Evolutionary conservation across 768 basidiomycete species (phyloP), one percentile per base, ranked within the genome.

Genomic region (Zangia roseola): DNA sequence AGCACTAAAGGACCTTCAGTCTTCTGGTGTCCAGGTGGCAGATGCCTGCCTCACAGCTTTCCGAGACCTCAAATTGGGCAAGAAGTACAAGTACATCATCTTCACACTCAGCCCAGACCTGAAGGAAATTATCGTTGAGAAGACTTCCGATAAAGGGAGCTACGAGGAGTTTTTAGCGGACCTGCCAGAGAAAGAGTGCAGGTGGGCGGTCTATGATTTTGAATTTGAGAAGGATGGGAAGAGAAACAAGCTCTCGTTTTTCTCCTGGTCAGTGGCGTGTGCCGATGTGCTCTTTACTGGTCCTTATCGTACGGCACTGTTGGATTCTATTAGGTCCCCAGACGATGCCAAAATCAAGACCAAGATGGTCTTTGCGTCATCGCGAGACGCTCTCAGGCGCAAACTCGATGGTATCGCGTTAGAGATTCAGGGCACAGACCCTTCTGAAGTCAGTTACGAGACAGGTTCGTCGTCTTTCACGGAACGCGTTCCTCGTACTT

Each of bases 301-400:
- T 40, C 4, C 31, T 52, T 26, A 47, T 34, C 36, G 30, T 43
- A 8, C 3, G 19, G 17, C 24, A 10, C 17, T 30, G 16, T 24
- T 6, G 16, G 3, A 40, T 53, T 30, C 26, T n/a, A 35, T 23
- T 62, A 97, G 95, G 95, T 78, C 84, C 16, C 94, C 97, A 52
- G 94, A 97, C 60, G 68, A 64, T 19, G 84, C 93, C 37, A 88
- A 82, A 75, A 76, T 95, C 69, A 94, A 84, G 74, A 71, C 79
- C 64, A 97, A 94, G 86, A 97, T 98, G 94, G 63, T 97, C 59
- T 88, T 80, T 70, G 88, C 95, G n/a, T 84, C 91, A 20, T 97
- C 95, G 43, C 88, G 84, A 65, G 89, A 92, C 13, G 87, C 86
- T 6, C 70, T 99, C 47, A 81, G 82, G 63, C 80, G 79, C 50